Percentiles rank a stretch among this genome's conserved stretches.
These are phyloP conservation scores for Colletotrichum graminicola DNA, from an alignment of 2,329 filamentous ascomycete genomes.

Conservation along the genomic window DNA sequence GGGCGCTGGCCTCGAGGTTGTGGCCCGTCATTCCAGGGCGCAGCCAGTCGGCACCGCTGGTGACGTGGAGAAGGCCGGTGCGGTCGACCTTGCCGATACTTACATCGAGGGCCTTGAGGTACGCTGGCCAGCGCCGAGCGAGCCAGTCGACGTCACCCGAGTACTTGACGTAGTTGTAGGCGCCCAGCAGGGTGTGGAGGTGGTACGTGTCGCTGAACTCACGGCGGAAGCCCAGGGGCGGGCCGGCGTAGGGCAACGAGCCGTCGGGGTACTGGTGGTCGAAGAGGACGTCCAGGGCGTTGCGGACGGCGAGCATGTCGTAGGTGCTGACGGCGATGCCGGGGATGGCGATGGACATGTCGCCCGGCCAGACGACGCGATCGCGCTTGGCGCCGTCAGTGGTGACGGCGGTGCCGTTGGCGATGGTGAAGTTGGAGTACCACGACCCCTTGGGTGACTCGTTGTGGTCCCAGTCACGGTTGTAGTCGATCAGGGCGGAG, in stretches of 20 bases:
- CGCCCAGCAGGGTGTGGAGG: constrained; percentile 65
- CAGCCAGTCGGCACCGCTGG: constrained; percentile 63
- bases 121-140: constrained; percentile 58
- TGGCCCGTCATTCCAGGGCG: constrained; percentile 63
- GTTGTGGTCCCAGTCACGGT: constrained; percentile 49
- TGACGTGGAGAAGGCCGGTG: constrained; percentile 61
- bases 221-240: constrained; percentile 54
- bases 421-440: constrained; percentile 50
- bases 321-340: constrained; percentile 41
- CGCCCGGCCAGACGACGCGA: constrained; percentile 68
- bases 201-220: constrained; percentile 67
- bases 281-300: constrained; percentile 59
- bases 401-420: constrained; percentile 50
- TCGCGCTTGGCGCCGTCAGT: constrained; percentile 68
- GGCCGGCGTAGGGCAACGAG: constrained; percentile 62
- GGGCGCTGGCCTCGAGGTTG: constrained; percentile 65
- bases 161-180: constrained; percentile 63
- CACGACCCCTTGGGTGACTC: constrained; percentile 51
- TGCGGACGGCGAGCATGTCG: constrained; percentile 56
- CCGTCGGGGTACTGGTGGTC: constrained; percentile 57
- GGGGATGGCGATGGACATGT: constrained; percentile 61
- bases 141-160: constrained; percentile 60
- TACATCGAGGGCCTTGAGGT: constrained; percentile 53
- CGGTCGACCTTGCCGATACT: constrained; percentile 50
- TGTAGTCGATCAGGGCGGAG: constrained; percentile 51